Evolutionary conservation across 805 yeast species (phyloP).

Genomic region (Schwanniomyces polymorphus): DNA sequence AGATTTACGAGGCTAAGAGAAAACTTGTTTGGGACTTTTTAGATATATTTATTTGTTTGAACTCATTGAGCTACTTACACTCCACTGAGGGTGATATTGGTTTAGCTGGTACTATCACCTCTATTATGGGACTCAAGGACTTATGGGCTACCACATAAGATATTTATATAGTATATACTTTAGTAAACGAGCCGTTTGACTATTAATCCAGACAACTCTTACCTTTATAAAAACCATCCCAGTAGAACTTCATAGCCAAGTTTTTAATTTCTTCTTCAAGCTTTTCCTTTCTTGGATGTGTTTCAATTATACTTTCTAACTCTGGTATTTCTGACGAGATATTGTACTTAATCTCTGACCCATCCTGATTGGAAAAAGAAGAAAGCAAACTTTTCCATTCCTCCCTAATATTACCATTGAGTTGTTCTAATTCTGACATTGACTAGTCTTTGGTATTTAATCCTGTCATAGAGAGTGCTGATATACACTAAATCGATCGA

Average conservation of each 20-base stretch:
- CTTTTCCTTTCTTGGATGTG: conserved; percentile 10
- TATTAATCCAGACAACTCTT: neutral
- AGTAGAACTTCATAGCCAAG: conserved; percentile 26
- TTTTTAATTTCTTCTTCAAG: conserved; percentile 23
- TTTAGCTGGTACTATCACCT: conserved; percentile 79
- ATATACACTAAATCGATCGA: neutral
- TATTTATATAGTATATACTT: neutral
- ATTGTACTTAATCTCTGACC: neutral
- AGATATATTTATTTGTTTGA: conserved; percentile 74
- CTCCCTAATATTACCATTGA: neutral
- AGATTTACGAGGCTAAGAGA: conserved; percentile 52
- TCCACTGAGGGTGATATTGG: conserved; percentile 81
- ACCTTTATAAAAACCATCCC: conserved; percentile 35
- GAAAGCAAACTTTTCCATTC: neutral
- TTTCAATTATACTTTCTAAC: conserved; percentile 15
- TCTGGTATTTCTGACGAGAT: conserved; percentile 10
- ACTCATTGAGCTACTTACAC: conserved; percentile 58
- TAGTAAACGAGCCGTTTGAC: neutral
- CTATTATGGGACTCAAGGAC: conserved; percentile 73
- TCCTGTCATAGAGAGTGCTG: neutral
- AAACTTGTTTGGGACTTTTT: conserved; percentile 75
- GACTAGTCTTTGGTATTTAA: neutral
- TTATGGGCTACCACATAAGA: conserved; percentile 46
- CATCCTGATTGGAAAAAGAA: neutral
- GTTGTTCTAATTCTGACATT: neutral